Percentiles rank a stretch among this genome's conserved stretches.
Conservation (phyloP, 495 filamentous ascomycete species). For the Penicillium chermesinum region DNA sequence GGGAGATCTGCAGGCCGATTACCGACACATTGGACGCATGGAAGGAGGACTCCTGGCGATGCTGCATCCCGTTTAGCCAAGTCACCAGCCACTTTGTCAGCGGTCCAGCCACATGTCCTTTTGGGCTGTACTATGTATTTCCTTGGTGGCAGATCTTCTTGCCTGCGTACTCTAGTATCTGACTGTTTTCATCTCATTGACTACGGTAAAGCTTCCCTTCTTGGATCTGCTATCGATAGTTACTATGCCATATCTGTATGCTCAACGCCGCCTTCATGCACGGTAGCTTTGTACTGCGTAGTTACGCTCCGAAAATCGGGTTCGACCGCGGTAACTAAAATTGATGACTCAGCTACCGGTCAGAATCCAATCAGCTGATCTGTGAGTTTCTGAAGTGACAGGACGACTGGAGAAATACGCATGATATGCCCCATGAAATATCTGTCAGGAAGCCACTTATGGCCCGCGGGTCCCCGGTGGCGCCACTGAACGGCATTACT, state of each 20-base stretch:
- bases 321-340: not conserved
- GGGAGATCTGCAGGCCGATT: conserved; percentile 13
- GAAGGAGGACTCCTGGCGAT: conserved; percentile 10
- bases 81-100: conserved; percentile 32
- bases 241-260: not conserved
- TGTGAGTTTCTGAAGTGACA: too few relatives aligned
- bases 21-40: conserved; percentile 7
- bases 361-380: not conserved
- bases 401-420: too few relatives aligned
- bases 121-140: not conserved
- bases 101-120: conserved; percentile 33
- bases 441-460: not conserved
- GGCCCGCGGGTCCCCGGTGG: conserved; percentile 15
- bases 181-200: not conserved
- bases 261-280: not conserved
- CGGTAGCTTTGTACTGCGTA: not conserved
- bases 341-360: conserved; percentile 19
- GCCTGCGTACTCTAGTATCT: not conserved
- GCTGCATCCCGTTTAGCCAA: conserved; percentile 7
- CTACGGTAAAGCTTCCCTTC: too few relatives aligned
- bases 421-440: too few relatives aligned
- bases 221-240: too few relatives aligned
- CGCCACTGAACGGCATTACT: conserved; percentile 32
- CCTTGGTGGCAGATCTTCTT: not conserved
- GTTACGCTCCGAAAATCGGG: conserved; percentile 14